phyloP scores from a whole-genome alignment of 1,284 basidiomycete genomes.

The Heimioporus retisporus region DNA sequence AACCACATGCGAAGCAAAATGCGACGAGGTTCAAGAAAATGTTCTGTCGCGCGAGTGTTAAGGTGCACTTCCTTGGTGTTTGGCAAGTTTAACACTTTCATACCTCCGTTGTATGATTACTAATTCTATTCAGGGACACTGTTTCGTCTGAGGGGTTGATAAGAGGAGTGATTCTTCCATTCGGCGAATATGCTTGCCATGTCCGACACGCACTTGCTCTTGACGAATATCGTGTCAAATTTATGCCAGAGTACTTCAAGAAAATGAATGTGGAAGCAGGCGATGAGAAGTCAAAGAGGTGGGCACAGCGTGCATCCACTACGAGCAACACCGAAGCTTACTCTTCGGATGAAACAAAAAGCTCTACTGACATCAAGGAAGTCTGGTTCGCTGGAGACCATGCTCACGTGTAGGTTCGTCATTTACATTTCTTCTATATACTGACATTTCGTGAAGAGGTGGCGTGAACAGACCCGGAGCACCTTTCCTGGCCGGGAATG shows the following conservation, averaged over 20 bases:
- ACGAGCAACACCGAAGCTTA: slow-evolving; percentile 3
- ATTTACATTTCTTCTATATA: neutral
- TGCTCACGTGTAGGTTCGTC: slow-evolving; percentile 42
- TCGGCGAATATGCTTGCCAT: slow-evolving; percentile 39
- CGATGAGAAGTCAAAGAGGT: neutral
- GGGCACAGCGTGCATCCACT: too few species aligned
- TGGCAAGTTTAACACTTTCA: slow-evolving; percentile 40
- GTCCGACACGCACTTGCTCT: slow-evolving; percentile 47
- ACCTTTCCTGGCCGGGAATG: neutral
- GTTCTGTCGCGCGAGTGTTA: slow-evolving; percentile 44
- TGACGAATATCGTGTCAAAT: slow-evolving; percentile 45
- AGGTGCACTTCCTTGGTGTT: slow-evolving; percentile 32
- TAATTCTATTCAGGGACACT: slow-evolving; percentile 50
- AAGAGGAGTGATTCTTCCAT: slow-evolving; percentile 26
- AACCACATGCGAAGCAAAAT: slow-evolving; percentile 21
- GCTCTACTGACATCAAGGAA: slow-evolving; percentile 32
- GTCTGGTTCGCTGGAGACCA: slow-evolving; percentile 28
- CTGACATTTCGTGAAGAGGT: slow-evolving; percentile 26
- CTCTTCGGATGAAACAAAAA: too few species aligned
- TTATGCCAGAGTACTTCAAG: slow-evolving; percentile 49
- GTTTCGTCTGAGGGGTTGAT: slow-evolving; percentile 50
- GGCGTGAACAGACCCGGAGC: slow-evolving; percentile 25
- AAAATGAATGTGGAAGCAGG: slow-evolving; percentile 32
- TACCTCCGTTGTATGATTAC: neutral
- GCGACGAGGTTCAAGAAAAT: slow-evolving; percentile 46